Evolutionary conservation across 2,329 filamentous ascomycete species (phyloP).

Genomic region (Zasmidium citrigriseum): DNA sequence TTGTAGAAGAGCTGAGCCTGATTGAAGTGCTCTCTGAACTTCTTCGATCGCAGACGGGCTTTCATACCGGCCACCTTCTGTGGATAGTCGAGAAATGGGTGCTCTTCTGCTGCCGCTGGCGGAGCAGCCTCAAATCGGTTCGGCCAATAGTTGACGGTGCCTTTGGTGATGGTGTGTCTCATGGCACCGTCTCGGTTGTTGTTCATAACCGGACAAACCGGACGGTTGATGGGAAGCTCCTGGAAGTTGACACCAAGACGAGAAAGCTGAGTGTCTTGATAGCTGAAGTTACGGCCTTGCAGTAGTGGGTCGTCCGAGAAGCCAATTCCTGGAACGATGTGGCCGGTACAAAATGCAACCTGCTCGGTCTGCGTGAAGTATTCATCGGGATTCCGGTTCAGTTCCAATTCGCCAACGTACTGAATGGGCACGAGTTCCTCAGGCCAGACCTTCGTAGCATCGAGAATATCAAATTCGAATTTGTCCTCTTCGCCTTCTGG

Average conservation of each 20-base stretch:
- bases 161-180: constrained; percentile 72
- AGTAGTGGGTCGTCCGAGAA: constrained; percentile 74
- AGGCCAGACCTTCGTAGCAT: constrained; percentile 84
- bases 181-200: constrained; percentile 48
- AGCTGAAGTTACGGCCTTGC: constrained; percentile 71
- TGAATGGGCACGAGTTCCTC: constrained; percentile 72
- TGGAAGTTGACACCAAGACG: constrained; percentile 75
- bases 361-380: constrained; percentile 84
- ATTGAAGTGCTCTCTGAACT: constrained; percentile 75
- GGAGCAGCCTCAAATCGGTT: constrained; percentile 67
- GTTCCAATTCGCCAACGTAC: constrained; percentile 76
- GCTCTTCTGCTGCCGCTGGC: constrained; percentile 62
- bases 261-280: constrained; percentile 68
- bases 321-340: constrained; percentile 76
- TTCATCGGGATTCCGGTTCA: constrained; percentile 79
- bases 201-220: constrained; percentile 42
- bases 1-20: constrained; percentile 86
- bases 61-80: constrained; percentile 70
- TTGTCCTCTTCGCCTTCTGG: constrained; percentile 70
- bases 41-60: constrained; percentile 65
- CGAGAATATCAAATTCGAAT: constrained; percentile 83
- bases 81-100: constrained; percentile 69
- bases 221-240: constrained; percentile 72
- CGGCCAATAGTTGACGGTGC: constrained; percentile 77
- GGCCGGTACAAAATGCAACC: constrained; percentile 77